A percentile compares a stretch with the other conserved stretches of the same genome.
These are phyloP conservation scores for Verticillium tricorpus DNA, from an alignment of 2,329 filamentous ascomycete species.

Conservation along the genomic window DNA sequence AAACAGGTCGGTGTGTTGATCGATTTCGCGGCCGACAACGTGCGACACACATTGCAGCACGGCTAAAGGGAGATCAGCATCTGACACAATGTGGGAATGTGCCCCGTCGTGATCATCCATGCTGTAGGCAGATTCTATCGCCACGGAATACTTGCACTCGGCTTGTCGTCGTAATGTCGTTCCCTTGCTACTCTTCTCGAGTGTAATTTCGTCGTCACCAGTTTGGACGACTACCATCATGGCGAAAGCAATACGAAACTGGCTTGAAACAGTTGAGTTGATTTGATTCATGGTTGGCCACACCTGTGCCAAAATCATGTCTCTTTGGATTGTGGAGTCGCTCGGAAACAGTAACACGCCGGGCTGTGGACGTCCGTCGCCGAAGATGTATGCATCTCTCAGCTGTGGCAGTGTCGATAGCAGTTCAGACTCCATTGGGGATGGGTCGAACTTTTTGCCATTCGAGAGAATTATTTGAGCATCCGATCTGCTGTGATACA, in stretches of 20 bases:
- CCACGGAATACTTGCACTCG: conserved; percentile 40
- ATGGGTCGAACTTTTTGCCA: conserved; percentile 65
- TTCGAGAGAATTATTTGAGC: conserved; percentile 57
- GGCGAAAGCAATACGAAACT: conserved; percentile 42
- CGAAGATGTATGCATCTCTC: conserved; percentile 57
- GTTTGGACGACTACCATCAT: conserved; percentile 45
- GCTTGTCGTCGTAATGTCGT: conserved; percentile 49
- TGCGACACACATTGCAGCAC: conserved; percentile 27
- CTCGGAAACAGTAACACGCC: conserved; percentile 49
- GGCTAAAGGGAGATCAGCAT: conserved; percentile 27
- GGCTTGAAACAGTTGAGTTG: conserved; percentile 43
- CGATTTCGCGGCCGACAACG: conserved; percentile 20
- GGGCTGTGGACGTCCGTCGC: conserved; percentile 47
- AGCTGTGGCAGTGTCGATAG: conserved; percentile 35
- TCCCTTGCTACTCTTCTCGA: conserved; percentile 61
- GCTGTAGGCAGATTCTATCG: conserved; percentile 43
- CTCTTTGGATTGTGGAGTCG: conserved; percentile 13
- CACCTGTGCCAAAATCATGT: conserved; percentile 32
- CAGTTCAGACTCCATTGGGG: conserved; percentile 52
- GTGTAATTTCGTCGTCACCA: conserved; percentile 15
- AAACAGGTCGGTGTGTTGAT: conserved; percentile 47
- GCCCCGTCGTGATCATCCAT: not conserved
- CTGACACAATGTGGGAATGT: conserved; percentile 14
- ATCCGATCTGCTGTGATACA: conserved; percentile 57
- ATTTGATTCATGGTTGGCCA: conserved; percentile 39